Percentiles rank a stretch among this genome's conserved stretches.
phyloP scores from a whole-genome alignment of 73 alveolate species.

The Symbiodinium natans region DNA sequence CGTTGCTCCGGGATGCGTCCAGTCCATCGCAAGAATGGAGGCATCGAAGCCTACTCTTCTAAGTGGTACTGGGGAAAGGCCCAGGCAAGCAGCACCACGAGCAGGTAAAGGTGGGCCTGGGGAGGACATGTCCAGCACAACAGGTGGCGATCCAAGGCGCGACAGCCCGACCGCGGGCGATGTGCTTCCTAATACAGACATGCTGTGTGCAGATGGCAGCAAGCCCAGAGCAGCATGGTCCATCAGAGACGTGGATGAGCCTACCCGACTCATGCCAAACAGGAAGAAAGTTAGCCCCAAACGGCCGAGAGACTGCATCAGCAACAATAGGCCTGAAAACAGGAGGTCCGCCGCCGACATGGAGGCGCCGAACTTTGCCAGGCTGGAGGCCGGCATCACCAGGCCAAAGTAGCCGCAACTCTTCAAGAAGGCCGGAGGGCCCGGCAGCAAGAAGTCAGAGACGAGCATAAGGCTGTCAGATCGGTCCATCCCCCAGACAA shows the following conservation, averaged over 20 bases:
- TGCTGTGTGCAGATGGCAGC: not conserved
- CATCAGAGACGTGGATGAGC: not conserved
- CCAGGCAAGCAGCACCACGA: not conserved
- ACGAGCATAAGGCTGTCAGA: not conserved
- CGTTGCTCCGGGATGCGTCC: not conserved
- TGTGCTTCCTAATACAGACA: not conserved
- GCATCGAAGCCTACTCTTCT: not conserved
- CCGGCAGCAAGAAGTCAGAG: constrained; percentile 42
- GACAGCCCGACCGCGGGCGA: not conserved
- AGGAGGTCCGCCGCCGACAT: constrained; percentile 1
- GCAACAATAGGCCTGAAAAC: not conserved
- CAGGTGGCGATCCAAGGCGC: not conserved
- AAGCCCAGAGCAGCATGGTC: constrained; percentile 15
- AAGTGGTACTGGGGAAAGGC: not conserved
- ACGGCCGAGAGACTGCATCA: not conserved
- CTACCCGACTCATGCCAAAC: constrained; percentile 43
- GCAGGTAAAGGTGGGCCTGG: not conserved
- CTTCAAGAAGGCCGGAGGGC: not conserved
- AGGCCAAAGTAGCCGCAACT: not conserved
- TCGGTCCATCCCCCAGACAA: constrained; percentile 33
- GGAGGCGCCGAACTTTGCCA: not conserved
- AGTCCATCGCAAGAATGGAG: not conserved
- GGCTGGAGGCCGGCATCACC: constrained; percentile 7
- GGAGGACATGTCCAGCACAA: not conserved
- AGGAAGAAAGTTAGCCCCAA: not conserved